Base-by-base conservation (phyloP, 352 stramenopile species). In the Blastocystis sp. region DNA sequence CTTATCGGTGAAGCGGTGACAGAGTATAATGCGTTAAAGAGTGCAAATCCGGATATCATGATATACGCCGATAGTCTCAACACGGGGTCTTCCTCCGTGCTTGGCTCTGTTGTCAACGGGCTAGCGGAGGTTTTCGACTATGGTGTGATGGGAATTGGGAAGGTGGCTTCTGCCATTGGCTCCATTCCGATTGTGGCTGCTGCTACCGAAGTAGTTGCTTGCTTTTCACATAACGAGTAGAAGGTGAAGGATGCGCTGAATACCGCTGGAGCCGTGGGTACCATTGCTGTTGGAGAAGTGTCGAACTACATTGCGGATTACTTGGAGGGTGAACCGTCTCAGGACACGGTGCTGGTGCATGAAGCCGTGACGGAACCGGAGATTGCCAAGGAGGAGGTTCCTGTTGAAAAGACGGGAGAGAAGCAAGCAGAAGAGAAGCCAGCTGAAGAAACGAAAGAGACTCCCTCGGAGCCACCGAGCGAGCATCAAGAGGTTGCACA, bases 21-120 rank as follows among this genome's bases (percentile, higher is more conserved):
- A 71, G 64, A 71, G 43, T 71, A 71, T 41, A 71, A 71, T 38
- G 64, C 64, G n/a, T 38, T 71, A 38, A 38, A 14, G 48, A 38
- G 48, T 38, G 19, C 2, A 38, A 19, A 23, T 17, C 34, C 40
- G 11, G 64, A 71, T 38, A 14, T 71, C 17, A 9, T n/a, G 64
- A 48, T 71, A 21, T 71, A 71, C 17, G 43, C 64, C 23, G 64
- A 71, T 5, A 23, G 45, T n/a, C 64, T 71, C 14, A 23, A 71
- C 43, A 71, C 40, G 40, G 48, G 48, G 1, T 4, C 40, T 61
- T 19, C 9, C 10, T 10, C 10, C 9, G 52, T 10, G 19, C 52
- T 61, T 10, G 9, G 9, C 1, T 61, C 52, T 21, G 19, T 10
- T 61, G 19, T 61, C 52, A 61, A 40, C 10, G n/a, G 14, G 40